Base-by-base conservation (phyloP, 495 filamentous ascomycete species). In the Filosporella fistucella region DNA sequence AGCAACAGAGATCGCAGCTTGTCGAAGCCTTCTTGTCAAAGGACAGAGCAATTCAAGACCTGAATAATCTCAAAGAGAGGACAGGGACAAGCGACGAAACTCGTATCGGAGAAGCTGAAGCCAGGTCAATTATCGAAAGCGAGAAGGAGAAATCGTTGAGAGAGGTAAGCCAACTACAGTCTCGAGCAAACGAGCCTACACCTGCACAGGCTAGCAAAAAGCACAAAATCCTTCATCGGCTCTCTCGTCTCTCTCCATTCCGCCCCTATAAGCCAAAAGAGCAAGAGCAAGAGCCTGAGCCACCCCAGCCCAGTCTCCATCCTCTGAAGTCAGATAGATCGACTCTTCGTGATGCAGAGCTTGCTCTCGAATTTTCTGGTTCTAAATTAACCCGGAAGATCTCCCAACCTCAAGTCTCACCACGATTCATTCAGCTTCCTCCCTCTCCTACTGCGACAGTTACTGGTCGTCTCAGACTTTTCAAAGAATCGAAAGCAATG, bases 11-110 rank as follows among this genome's bases (percentile, higher is more conserved):
- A 62, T 65, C 66, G 30, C 72, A 78, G 56, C 67, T 77, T 20
- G 60, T 77, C 55, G 65, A 65, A 12, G 66, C 68, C 10, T 61
- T 76, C n/a, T 59, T 79, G 22, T 67, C 68, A 37, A 78, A 78
- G 58, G 73, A 77, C 49, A 73, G 71, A 51, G 65, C 78, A 21
- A 66, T 68, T 32, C 71, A 75, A 48, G 68, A 76, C 30, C 64
- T 76, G 46, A 34, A 29, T 11, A 16, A 16, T 11, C 7, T 47
- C n/a, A 46, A 33, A 39, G 45, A 38, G 28, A 34, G 20, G 21
- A 35, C 3, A 13, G 20, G 21, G 7, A 42, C 29, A 13, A 34
- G 23, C 12, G 37, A 42, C 4, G 18, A 44, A 12, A 30, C 25
- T 13, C n/a, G 16, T 11, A 16, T 22, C 17, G 18, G 44, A n/a